Evolutionary conservation across 2,329 filamentous ascomycete genomes (phyloP).

Genomic region (Exophiala oligosperma): DNA sequence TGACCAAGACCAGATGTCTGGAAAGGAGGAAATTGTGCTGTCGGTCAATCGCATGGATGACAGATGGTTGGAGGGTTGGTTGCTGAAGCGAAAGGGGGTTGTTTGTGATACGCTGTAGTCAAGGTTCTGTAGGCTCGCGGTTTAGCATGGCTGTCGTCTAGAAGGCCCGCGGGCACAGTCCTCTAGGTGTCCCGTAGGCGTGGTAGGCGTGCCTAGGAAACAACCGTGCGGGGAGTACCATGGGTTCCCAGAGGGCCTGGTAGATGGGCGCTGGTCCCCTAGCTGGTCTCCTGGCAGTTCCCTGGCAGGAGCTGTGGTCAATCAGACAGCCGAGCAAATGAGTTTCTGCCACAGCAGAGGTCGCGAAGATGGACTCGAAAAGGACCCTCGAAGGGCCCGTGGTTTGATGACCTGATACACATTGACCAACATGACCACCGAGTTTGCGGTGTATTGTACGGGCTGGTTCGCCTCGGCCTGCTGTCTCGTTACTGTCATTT

Average conservation of each 20-base stretch:
- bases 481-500: constrained; percentile 4
- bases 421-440: constrained; percentile 2
- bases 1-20: background rate
- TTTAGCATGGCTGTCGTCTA: background rate
- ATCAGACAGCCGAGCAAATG: constrained; percentile 8
- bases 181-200: background rate
- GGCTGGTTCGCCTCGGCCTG: background rate
- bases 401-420: constrained; percentile 5
- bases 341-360: constrained; percentile 12
- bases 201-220: constrained; percentile 11
- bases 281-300: too few species aligned
- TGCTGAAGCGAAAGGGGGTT: background rate
- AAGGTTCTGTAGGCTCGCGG: background rate
- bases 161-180: background rate
- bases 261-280: too few species aligned
- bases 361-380: background rate
- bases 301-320: background rate
- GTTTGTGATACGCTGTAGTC: too few species aligned
- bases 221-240: background rate
- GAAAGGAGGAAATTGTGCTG: constrained; percentile 3
- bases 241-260: too few species aligned
- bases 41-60: background rate
- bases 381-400: background rate
- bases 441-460: background rate
- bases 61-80: background rate